A percentile compares a stretch with the other conserved stretches of the same genome.
Conservation (phyloP, 768 basidiomycete genomes). For the Lyophyllum semitale region DNA sequence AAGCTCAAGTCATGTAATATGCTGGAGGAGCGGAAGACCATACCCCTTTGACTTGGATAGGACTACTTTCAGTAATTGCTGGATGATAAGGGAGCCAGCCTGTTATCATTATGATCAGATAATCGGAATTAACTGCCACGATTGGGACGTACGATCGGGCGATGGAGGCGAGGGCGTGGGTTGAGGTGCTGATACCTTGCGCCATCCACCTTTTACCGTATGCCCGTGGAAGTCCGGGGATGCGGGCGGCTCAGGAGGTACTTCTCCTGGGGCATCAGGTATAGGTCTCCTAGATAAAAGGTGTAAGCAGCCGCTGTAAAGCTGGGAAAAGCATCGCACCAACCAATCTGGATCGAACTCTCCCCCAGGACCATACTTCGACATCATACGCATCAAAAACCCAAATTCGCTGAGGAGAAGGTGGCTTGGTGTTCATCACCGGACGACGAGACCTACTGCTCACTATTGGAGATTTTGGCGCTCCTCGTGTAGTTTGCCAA, state of each 20-base stretch:
- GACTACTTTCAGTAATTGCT: no score
- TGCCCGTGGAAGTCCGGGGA: no score
- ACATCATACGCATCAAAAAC: conserved; percentile 64
- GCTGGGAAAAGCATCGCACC: conserved; percentile 10
- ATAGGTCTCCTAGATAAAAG: conserved; percentile 44
- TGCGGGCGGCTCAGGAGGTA: conserved; percentile 40
- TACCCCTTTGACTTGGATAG: no score
- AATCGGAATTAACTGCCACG: no score
- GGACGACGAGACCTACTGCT: conserved; percentile 56
- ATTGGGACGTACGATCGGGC: no score
- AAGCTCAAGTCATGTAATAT: no score
- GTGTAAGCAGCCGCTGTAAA: not conserved
- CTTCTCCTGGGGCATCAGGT: conserved; percentile 42
- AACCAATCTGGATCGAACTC: conserved; percentile 86
- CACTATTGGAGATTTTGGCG: conserved; percentile 73
- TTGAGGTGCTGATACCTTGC: no score
- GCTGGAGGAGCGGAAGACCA: no score
- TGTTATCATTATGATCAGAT: no score
- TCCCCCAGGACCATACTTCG: conserved; percentile 83
- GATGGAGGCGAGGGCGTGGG: no score
- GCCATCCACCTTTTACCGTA: no score
- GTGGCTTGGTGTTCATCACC: not conserved
- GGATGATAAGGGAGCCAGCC: no score
- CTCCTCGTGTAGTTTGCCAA: conserved; percentile 81
- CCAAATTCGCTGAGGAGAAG: conserved; percentile 69